phyloP scores from a whole-genome alignment of 371 early-diverging fungal genomes.

The Nematocida parisii region DNA sequence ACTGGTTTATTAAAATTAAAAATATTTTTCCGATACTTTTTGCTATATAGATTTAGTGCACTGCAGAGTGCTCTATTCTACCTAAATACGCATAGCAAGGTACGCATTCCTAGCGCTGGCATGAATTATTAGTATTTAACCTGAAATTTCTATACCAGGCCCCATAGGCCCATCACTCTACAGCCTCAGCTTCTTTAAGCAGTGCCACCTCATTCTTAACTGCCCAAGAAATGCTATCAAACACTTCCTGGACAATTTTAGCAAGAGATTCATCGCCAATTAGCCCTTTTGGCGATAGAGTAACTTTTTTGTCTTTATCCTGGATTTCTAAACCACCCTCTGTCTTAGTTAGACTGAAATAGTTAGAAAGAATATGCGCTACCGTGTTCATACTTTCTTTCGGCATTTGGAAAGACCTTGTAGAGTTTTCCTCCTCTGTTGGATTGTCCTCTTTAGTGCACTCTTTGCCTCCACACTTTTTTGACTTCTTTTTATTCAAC shows the following conservation, averaged over 20 bases:
- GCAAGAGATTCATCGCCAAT: constrained; percentile 39
- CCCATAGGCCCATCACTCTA: too few relatives aligned
- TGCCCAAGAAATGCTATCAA: constrained; percentile 35
- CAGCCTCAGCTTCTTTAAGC: too few relatives aligned
- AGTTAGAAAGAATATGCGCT: constrained; percentile 38
- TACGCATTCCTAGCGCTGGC: too few relatives aligned
- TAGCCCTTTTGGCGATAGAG: not conserved
- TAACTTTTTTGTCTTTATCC: constrained; percentile 8
- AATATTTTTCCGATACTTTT: too few relatives aligned
- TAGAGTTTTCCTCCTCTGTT: not conserved
- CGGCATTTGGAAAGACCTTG: not conserved
- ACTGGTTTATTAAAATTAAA: too few relatives aligned
- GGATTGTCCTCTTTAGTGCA: not conserved
- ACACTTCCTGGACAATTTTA: constrained; percentile 45
- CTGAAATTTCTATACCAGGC: too few relatives aligned
- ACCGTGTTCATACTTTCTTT: constrained; percentile 38
- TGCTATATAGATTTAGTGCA: too few relatives aligned
- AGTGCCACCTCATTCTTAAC: constrained; percentile 1
- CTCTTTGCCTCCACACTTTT: not conserved
- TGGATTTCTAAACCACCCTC: constrained; percentile 10
- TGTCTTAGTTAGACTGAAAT: not conserved
- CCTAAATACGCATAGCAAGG: too few relatives aligned
- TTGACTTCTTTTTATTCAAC: not conserved
- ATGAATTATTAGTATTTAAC: too few relatives aligned
- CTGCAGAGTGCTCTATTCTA: too few relatives aligned